Evolutionary conservation across 202 grass and related monocot species (phyloP), one percentile per base, ranked within the genome.

Genomic region (Setaria viridis): DNA sequence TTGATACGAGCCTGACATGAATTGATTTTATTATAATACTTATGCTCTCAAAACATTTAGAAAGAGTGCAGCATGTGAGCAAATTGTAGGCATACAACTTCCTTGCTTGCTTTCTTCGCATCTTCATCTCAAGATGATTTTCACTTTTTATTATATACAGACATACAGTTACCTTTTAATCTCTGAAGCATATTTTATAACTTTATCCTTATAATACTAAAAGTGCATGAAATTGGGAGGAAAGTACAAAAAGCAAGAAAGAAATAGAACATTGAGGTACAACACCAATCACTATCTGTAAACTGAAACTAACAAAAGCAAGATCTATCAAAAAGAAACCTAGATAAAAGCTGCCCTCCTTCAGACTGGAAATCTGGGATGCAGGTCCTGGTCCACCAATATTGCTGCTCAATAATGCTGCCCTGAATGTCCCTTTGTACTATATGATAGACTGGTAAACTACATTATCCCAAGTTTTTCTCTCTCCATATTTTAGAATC

Each of bases 281-380:
- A 48, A 25, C 45, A 64, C 62, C 56, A 78, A 19, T 79, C 64
- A 55, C 11, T 70, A 21, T 63, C 63, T 7, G 15, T 17, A 35
- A 62, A 50, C 29, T 64, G 55, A 70, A 39, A 81, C 60, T 77
- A 77, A 54, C 78, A 82, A 84, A 89, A 81, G 67, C 70, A 85
- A 54, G 55, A 69, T 85, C 13, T 81, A 82, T 70, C 63, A 64
- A 55, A 71, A 89, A 85, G 43, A 15, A 85, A 70, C 34, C 63
- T 76, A 55, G 63, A 81, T 62, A 77, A 81, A 80, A 64, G 72
- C 45, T 79, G 54, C 13, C 46, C 30, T 35, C 62, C 76, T 84
- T 80, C 75, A 74, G 55, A 80, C 15, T 85, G 20, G 67, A 76
- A 85, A 85, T 85, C 69, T 88, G 15, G 81, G 67, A 41, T 79